These are phyloP conservation scores for Coelastrella sp. DNA, from an alignment of 139 green algal genomes.

Conservation along the genomic window DNA sequence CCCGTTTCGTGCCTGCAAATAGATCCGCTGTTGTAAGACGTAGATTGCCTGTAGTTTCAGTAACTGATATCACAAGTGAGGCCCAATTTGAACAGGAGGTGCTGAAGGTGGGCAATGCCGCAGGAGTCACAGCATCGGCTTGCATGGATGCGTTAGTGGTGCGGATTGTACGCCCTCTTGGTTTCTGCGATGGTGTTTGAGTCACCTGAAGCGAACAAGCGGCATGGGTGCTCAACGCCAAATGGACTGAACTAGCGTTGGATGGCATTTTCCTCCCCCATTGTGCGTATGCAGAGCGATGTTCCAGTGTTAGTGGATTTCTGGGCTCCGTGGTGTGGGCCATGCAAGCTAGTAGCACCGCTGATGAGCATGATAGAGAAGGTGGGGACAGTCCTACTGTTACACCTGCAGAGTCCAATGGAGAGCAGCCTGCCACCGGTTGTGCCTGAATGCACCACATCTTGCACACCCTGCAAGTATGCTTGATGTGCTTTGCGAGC, in stretches of 20 bases:
- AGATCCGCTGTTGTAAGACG: background rate
- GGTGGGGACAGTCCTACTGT: conserved; percentile 43
- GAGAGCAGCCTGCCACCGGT: background rate
- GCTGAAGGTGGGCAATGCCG: conserved; percentile 65
- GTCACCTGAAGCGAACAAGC: too few relatives aligned
- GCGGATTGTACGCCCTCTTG: too few relatives aligned
- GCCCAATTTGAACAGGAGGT: conserved; percentile 75
- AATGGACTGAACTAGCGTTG: too few relatives aligned
- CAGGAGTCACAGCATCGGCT: background rate
- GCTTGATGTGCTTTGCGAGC: too few relatives aligned
- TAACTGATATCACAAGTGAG: conserved; percentile 47
- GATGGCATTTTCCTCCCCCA: too few relatives aligned
- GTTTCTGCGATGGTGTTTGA: too few relatives aligned
- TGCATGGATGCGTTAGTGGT: too few relatives aligned
- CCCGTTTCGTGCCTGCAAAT: background rate
- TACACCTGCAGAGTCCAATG: too few relatives aligned
- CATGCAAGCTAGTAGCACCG: conserved; percentile 91
- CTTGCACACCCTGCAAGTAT: background rate
- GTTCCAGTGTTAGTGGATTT: conserved; percentile 94
- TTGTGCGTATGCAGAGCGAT: conserved; percentile 67
- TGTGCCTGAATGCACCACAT: background rate
- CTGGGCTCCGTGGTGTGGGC: conserved; percentile 93
- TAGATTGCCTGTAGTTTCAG: background rate
- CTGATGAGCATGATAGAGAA: conserved; percentile 79
- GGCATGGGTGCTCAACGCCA: too few relatives aligned